A percentile compares a stretch with the other conserved stretches of the same genome.
These are phyloP conservation scores for Solanum phureja DNA, from an alignment of 257 asterid species.

Conservation along the genomic window DNA sequence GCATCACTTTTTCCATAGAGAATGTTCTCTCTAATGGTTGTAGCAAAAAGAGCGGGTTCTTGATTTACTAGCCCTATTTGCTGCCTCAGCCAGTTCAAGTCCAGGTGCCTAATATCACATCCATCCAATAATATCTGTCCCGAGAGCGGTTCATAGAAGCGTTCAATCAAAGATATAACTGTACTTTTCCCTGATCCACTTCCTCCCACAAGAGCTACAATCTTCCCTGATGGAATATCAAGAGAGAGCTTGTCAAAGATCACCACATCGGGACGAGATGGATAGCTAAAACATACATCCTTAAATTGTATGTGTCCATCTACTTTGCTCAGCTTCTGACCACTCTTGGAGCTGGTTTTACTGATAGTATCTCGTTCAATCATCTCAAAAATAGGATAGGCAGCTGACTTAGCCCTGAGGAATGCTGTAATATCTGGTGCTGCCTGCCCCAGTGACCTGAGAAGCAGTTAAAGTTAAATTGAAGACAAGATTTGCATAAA, in stretches of 20 bases:
- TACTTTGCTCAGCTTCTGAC: constrained; percentile 40
- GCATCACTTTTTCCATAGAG: constrained; percentile 81
- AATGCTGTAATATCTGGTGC: constrained; percentile 89
- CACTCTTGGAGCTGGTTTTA: constrained; percentile 35
- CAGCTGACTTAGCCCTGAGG: constrained; percentile 79
- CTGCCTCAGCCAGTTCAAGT: constrained; percentile 76
- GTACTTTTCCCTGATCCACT: constrained; percentile 99
- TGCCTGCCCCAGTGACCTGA: constrained; percentile 88
- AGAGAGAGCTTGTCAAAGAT: constrained; percentile 58
- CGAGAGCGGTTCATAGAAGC: constrained; percentile 70
- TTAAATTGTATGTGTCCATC: constrained; percentile 80
- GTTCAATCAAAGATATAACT: constrained; percentile 79
- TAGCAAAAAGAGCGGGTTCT: constrained; percentile 91
- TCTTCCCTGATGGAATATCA: constrained; percentile 81
- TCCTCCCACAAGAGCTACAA: constrained; percentile 92
- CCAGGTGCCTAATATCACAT: constrained; percentile 45
- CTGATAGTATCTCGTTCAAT: constrained; percentile 56
- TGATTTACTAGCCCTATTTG: constrained; percentile 91
- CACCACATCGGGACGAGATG: constrained; percentile 71
- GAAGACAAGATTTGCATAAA: background rate
- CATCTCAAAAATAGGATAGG: constrained; percentile 89
- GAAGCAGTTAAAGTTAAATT: background rate
- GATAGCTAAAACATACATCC: constrained; percentile 69
- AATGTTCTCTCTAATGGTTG: constrained; percentile 76
- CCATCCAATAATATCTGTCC: constrained; percentile 74